Base-by-base conservation (phyloP, 2,329 filamentous ascomycete species). In the Aspergillus neoniger region DNA sequence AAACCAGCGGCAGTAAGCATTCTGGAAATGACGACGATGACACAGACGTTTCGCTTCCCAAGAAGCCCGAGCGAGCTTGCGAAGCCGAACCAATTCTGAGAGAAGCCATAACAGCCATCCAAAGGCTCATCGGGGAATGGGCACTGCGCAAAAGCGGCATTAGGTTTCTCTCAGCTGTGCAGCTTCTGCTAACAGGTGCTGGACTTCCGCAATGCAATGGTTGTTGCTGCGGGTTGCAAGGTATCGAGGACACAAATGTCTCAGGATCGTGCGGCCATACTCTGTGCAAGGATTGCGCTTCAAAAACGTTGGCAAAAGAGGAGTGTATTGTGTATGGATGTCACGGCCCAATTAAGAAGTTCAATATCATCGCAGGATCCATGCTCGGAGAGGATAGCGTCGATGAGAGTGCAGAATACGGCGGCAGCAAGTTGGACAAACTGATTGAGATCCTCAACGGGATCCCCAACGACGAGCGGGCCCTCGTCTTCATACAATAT, bases 401-500 rank as follows among this genome's bases (percentile, higher is more conserved):
- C 6, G 67, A 70, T 28, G 41, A 47, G 14, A 64, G 58, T 28
- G 30, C 64, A 21, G 57, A 57, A 4, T 69, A 68, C 30, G 74
- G 78, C 21, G 82, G 83, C 15, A 77, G 76, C 38, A 87, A 86
- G 65, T 61, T 85, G 1, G 74, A 79, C 30, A 72, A 74, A 5
- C 71, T 85, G 30, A 68, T 85, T 5, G 61, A 75, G 0, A 69
- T 86, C 3, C 73, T 87, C 23, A 61, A 74, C 7, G 54, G 57
- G 9, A 73, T 83, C 32, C 73, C 72, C 0, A 41, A 68, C 0
- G 68, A 75, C 0, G 83, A 88, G n/a, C 79, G 82, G 61, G 80
- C 81, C 0, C 72, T 88, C 7, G 63, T 88, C 1, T 87, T 88
- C 67, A 78, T 85, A 1, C 85, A 87, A 59, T 83, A 79, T 48